These are phyloP conservation scores for Helminthosporium solani DNA, from an alignment of 2,329 filamentous ascomycete genomes.

Conservation along the genomic window DNA sequence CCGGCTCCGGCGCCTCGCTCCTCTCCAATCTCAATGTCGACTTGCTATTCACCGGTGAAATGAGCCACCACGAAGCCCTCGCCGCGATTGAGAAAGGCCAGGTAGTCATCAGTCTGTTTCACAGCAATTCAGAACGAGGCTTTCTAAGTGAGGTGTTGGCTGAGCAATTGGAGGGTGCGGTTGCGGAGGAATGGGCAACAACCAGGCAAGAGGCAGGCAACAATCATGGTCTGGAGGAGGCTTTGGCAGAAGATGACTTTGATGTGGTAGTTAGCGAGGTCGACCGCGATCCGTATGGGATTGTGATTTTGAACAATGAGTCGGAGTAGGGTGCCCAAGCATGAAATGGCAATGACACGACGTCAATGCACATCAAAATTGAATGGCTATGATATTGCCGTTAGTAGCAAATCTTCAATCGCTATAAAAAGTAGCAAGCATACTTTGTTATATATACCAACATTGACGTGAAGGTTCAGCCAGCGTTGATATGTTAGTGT, in stretches of 20 bases:
- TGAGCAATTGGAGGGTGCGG: conserved; percentile 60
- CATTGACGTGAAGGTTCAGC: no score
- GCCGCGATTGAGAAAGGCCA: conserved; percentile 81
- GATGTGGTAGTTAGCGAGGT: conserved; percentile 72
- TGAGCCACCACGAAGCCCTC: conserved; percentile 90
- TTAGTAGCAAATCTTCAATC: no score
- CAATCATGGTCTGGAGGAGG: conserved; percentile 47
- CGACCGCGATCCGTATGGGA: conserved; percentile 86
- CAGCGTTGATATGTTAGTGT: no score
- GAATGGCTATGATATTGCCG: no score
- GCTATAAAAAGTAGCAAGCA: no score
- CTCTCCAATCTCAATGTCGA: conserved; percentile 71
- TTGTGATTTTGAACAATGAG: conserved; percentile 47
- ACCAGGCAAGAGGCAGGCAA: conserved; percentile 46
- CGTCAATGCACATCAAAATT: no score
- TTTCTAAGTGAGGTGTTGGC: conserved; percentile 74
- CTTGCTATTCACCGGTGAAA: conserved; percentile 85
- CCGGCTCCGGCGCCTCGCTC: conserved; percentile 80
- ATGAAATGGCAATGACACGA: no score
- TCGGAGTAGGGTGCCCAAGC: conserved; percentile 2
- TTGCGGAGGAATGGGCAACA: conserved; percentile 59
- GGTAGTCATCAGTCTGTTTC: conserved; percentile 81
- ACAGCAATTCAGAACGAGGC: conserved; percentile 87
- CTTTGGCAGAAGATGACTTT: conserved; percentile 55
- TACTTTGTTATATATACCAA: no score